phyloP scores from a whole-genome alignment of 2,329 filamentous ascomycete genomes.

The Pyrenophora tritici-repentis region DNA sequence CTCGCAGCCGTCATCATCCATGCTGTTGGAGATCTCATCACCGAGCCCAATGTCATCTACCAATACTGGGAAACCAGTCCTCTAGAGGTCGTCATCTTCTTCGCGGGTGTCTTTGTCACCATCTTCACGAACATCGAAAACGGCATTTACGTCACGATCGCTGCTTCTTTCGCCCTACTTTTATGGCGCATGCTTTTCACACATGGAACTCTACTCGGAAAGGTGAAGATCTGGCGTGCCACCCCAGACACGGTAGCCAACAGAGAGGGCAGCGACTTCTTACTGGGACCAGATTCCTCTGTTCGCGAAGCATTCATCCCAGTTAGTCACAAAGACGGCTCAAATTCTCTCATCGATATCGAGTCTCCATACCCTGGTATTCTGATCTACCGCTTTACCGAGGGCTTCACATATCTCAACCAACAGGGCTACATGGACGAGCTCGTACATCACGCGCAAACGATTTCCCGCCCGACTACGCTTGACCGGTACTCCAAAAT shows the following conservation, averaged over 20 bases:
- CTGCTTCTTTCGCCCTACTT: slow-evolving; percentile 74
- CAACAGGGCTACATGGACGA: slow-evolving; percentile 86
- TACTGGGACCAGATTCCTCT: slow-evolving; percentile 8
- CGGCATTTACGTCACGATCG: slow-evolving; percentile 87
- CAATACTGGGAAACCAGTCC: slow-evolving; percentile 95
- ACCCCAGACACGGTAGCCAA: slow-evolving; percentile 74
- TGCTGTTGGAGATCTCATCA: slow-evolving; percentile 90
- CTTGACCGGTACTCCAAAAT: slow-evolving; percentile 63
- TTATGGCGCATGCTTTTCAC: slow-evolving; percentile 84
- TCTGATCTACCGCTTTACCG: slow-evolving; percentile 94
- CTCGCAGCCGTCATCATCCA: slow-evolving; percentile 93
- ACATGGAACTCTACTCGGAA: slow-evolving; percentile 76
- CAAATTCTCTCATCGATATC: slow-evolving; percentile 82
- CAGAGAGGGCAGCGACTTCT: slow-evolving; percentile 25
- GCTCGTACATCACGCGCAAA: slow-evolving; percentile 51
- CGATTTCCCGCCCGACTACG: slow-evolving; percentile 76
- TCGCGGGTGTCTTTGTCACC: slow-evolving; percentile 87
- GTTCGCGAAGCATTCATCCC: slow-evolving; percentile 61
- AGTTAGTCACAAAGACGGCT: slow-evolving; percentile 83
- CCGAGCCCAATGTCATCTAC: slow-evolving; percentile 86
- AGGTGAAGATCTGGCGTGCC: slow-evolving; percentile 82
- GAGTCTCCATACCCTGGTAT: slow-evolving; percentile 85
- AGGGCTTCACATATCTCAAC: slow-evolving; percentile 96
- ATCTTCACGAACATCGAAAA: slow-evolving; percentile 88
- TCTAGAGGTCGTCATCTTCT: slow-evolving; percentile 88